These are phyloP conservation scores for Leersia perrieri DNA, from an alignment of 176 grass and related monocot species.

Conservation along the genomic window DNA sequence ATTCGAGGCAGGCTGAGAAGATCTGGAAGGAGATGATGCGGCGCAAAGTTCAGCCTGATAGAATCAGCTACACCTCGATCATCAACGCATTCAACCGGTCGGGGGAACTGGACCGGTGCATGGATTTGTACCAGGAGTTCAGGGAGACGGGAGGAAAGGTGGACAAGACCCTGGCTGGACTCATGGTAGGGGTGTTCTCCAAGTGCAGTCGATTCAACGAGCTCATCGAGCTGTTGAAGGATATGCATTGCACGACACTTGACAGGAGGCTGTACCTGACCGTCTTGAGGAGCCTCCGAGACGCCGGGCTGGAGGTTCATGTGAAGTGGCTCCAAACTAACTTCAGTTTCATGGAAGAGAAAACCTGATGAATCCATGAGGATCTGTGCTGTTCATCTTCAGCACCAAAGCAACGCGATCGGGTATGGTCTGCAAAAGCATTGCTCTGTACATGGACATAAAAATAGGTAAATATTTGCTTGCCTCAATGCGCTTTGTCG, in stretches of 20 bases:
- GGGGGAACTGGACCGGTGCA: slow-evolving; percentile 58
- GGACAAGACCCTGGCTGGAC: slow-evolving; percentile 63
- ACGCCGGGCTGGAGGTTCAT: slow-evolving; percentile 74
- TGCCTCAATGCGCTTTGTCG: slow-evolving; percentile 7
- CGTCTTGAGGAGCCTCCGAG: slow-evolving; percentile 59
- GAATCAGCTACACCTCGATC: slow-evolving; percentile 71
- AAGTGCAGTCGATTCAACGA: slow-evolving; percentile 67
- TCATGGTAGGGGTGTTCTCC: slow-evolving; percentile 78
- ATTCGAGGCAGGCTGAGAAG: slow-evolving; percentile 81
- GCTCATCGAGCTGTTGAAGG: slow-evolving; percentile 66
- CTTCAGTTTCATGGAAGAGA: slow-evolving; percentile 59
- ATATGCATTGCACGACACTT: slow-evolving; percentile 50
- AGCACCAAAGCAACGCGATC: background rate
- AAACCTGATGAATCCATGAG: slow-evolving; percentile 49
- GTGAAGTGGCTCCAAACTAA: slow-evolving; percentile 65
- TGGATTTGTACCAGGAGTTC: slow-evolving; percentile 66
- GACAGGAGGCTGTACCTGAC: slow-evolving; percentile 67
- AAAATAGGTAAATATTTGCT: slow-evolving; percentile 45
- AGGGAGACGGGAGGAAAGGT: slow-evolving; percentile 58
- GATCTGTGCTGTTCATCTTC: slow-evolving; percentile 14
- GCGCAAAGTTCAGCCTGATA: slow-evolving; percentile 58
- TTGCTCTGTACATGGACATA: slow-evolving; percentile 33
- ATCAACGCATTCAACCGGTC: slow-evolving; percentile 74
- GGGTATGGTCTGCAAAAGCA: background rate
- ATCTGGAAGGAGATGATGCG: slow-evolving; percentile 86